Percentiles rank a stretch among this genome's conserved stretches.
These are phyloP conservation scores for Verticillium longisporum DNA, from an alignment of 2,329 filamentous ascomycete genomes.

Conservation along the genomic window DNA sequence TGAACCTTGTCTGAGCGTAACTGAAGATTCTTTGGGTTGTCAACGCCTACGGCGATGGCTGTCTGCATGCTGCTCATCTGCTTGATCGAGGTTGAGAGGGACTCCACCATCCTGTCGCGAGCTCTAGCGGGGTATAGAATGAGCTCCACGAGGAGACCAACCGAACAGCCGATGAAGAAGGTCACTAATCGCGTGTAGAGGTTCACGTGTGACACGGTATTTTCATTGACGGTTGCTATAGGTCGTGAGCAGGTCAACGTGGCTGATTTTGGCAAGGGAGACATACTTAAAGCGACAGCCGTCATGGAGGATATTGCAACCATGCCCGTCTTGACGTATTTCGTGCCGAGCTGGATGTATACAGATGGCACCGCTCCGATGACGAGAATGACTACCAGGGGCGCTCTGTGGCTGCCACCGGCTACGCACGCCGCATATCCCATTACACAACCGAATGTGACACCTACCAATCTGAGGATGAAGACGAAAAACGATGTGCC, in stretches of 20 bases:
- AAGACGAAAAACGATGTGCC: constrained; percentile 50
- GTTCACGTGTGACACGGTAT: constrained; percentile 30
- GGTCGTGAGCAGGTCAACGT: constrained; percentile 4
- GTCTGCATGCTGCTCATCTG: constrained; percentile 53
- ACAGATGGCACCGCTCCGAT: constrained; percentile 45
- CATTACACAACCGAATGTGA: constrained; percentile 44
- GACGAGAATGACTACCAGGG: constrained; percentile 40
- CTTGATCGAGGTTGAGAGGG: constrained; percentile 42
- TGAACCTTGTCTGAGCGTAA: constrained; percentile 25
- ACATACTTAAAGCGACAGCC: constrained; percentile 43
- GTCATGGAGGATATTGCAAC: constrained; percentile 50
- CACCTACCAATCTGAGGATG: constrained; percentile 42
- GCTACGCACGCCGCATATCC: constrained; percentile 46
- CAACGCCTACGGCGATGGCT: constrained; percentile 46
- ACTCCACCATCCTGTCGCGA: constrained; percentile 48
- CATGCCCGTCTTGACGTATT: constrained; percentile 53
- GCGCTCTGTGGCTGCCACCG: constrained; percentile 37
- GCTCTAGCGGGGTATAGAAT: constrained; percentile 48
- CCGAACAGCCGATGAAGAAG: constrained; percentile 47
- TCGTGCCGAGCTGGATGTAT: constrained; percentile 49
- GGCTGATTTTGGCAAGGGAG: background rate
- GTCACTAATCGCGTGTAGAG: constrained; percentile 49
- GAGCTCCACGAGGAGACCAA: constrained; percentile 45
- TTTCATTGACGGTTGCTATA: constrained; percentile 30
- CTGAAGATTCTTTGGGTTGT: constrained; percentile 28